A percentile compares a stretch with the other conserved stretches of the same genome.
Conservation (phyloP, 2,329 filamentous ascomycete genomes). For the Lachnellula willkommii region DNA sequence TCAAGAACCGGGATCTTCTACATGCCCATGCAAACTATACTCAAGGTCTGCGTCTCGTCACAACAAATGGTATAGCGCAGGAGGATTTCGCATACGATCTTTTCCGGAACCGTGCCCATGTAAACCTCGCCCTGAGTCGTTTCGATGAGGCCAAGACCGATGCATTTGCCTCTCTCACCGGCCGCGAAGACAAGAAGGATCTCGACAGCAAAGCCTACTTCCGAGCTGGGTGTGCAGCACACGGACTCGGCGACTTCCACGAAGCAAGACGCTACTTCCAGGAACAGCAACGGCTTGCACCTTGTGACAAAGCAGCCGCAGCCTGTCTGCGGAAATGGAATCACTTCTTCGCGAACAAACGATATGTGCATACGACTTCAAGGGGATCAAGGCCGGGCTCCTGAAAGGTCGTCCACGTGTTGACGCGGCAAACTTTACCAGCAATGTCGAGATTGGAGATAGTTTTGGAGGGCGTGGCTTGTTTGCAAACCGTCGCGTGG, state of each 20-base stretch:
- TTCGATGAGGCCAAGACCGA: constrained; percentile 35
- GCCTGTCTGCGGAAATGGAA: constrained; percentile 11
- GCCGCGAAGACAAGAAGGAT: constrained; percentile 7
- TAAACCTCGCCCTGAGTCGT: constrained; percentile 28
- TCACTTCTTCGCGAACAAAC: constrained; percentile 35
- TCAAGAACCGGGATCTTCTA: constrained; percentile 20
- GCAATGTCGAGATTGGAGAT: constrained; percentile 37
- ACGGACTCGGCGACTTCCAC: constrained; percentile 31
- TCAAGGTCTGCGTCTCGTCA: constrained; percentile 19
- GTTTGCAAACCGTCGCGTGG: constrained; percentile 43
- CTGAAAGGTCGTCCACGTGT: constrained; percentile 34
- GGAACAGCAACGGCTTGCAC: constrained; percentile 21
- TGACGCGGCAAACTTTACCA: constrained; percentile 44
- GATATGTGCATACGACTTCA: constrained; percentile 38
- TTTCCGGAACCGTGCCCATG: constrained; percentile 35
- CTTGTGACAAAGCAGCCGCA: constrained; percentile 25
- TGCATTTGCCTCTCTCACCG: constrained; percentile 29
- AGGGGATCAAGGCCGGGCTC: constrained; percentile 36
- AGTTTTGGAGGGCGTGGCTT: constrained; percentile 44
- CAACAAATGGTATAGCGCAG: constrained; percentile 5
- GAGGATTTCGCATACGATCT: constrained; percentile 22
- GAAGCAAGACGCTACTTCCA: constrained; percentile 27
- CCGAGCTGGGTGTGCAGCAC: constrained; percentile 35
- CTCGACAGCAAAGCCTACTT: constrained; percentile 35
- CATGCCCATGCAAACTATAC: constrained; percentile 29